Evolutionary conservation across 306 rosid genomes (phyloP), one percentile per base, ranked within the genome.

Genomic region (Gastrolobium villosum): DNA sequence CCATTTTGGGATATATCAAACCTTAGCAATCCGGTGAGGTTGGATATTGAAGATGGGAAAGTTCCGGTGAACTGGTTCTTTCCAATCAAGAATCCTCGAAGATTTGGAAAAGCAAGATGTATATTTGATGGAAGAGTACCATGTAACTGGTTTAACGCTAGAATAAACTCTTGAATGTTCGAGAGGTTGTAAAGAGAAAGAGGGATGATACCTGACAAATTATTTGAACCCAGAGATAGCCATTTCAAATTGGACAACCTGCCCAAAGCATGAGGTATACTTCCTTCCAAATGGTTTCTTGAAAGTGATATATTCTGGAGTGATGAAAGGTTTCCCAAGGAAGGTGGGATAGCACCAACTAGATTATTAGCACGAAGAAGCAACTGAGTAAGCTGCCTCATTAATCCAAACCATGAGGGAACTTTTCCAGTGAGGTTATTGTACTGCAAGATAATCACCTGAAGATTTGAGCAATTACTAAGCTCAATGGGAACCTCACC

Each of bases 131-230:
- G 69, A 61, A 69, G 48, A 20, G 54, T 43, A 35, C 75, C 79
- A 0, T 2, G 55, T 40, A 82, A 70, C 13, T 54, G 64, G 75
- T 76, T 82, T 0, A 0, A 0, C 5, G 3, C 5, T 0, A 82
- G 46, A 7, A 6, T 31, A 45, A 82, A 5, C 9, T 0, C 0
- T 54, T 35, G n/a, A 8, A 82, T 54, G 2, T 70, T 63, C 4
- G 85, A 76, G 70, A 82, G 79, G 34, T 82, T 82, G 11, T 82
- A 82, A n/a, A 76, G 48, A n/a, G 82, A 70, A 70, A 10, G 15
- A 54, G 86, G 75, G 1, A 82, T 32, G 35, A 2, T 10, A 28
- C 75, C 82, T 0, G 75, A 70, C 6, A 82, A 44, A 6, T 0
- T 44, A 54, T 82, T 82, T 6, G 0, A 0, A 2, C 34, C 1